phyloP scores from a whole-genome alignment of 139 green algal genomes.

The Pseudopediastrum boryanum region DNA sequence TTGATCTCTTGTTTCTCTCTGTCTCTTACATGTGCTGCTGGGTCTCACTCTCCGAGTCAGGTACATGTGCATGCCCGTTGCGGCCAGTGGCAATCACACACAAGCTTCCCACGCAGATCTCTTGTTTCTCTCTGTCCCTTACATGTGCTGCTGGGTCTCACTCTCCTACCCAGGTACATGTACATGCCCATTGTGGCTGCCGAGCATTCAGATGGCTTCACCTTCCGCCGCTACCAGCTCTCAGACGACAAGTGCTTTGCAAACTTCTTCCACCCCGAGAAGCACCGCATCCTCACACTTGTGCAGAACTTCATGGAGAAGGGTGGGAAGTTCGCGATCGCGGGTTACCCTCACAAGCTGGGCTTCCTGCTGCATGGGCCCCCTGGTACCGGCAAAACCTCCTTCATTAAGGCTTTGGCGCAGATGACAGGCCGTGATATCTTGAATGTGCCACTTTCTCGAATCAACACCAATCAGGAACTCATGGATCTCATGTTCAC shows the following conservation, averaged over 20 bases:
- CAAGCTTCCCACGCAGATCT: not conserved
- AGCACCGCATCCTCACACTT: slow-evolving; percentile 38
- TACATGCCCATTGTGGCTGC: slow-evolving; percentile 37
- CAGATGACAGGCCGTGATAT: slow-evolving; percentile 60
- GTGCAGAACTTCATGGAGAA: slow-evolving; percentile 38
- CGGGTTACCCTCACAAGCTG: slow-evolving; percentile 53
- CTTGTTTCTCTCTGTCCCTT: not conserved
- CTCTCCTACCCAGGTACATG: slow-evolving; percentile 46
- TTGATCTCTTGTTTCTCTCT: not conserved
- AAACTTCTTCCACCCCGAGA: slow-evolving; percentile 57
- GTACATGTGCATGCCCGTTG: too few relatives aligned
- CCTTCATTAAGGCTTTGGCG: slow-evolving; percentile 62
- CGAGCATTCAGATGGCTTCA: not conserved
- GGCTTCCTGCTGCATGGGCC: slow-evolving; percentile 55
- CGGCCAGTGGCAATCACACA: too few relatives aligned
- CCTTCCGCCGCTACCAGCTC: slow-evolving; percentile 39
- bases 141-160: not conserved
- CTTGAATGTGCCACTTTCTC: slow-evolving; percentile 60
- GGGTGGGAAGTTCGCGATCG: slow-evolving; percentile 46
- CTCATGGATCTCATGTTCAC: slow-evolving; percentile 59
- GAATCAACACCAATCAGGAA: slow-evolving; percentile 67
- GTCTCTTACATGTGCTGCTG: not conserved
- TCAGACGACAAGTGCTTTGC: slow-evolving; percentile 56
- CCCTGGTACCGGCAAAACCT: slow-evolving; percentile 51
- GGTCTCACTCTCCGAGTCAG: not conserved